Evolutionary conservation across 495 filamentous ascomycete species (phyloP), one percentile per base, ranked within the genome.

Genomic region (Aspergillus sclerotiicarbonarius): DNA sequence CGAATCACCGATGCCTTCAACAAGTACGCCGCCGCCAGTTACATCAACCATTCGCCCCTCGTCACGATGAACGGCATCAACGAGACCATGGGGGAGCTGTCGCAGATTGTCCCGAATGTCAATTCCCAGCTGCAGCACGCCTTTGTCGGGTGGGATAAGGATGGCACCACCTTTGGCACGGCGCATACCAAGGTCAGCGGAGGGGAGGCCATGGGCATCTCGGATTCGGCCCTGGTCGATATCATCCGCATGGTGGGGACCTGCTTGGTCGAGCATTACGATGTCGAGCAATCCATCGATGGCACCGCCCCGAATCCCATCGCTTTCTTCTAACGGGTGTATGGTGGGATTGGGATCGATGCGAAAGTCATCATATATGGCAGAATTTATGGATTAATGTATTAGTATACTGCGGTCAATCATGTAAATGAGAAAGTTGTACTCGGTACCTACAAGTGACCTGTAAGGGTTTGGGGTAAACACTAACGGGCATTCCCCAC

Each of bases 301-400:
- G 41, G 21, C 3, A 37, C 13, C 10, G 39, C 29, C 4, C 20
- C 10, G 15, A 56, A 56, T 20, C 53, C 53, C 16, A 48, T 56
- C 48, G 53, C 53, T 4, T 56, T 47, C n/a, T 56, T 56, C 32
- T 56, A 56, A n/a, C n/a, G n/a, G n/a, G n/a, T n/a, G n/a, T n/a
- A n/a, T n/a, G n/a, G n/a, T n/a, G n/a, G n/a, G n/a, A n/a, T n/a
- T n/a, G n/a, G n/a, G n/a, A n/a, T n/a, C n/a, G n/a, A n/a, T n/a
- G n/a, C n/a, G n/a, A n/a, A n/a, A n/a, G n/a, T n/a, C n/a, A n/a
- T n/a, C n/a, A n/a, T n/a, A n/a, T n/a, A n/a, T n/a, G n/a, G n/a
- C n/a, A n/a, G n/a, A n/a, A n/a, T n/a, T n/a, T n/a, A n/a, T n/a
- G n/a, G n/a, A n/a, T n/a, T n/a, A n/a, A n/a, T n/a, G n/a, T n/a